Evolutionary conservation across 2,329 filamentous ascomycete species (phyloP).

Genomic region (Monosporascus sp.): DNA sequence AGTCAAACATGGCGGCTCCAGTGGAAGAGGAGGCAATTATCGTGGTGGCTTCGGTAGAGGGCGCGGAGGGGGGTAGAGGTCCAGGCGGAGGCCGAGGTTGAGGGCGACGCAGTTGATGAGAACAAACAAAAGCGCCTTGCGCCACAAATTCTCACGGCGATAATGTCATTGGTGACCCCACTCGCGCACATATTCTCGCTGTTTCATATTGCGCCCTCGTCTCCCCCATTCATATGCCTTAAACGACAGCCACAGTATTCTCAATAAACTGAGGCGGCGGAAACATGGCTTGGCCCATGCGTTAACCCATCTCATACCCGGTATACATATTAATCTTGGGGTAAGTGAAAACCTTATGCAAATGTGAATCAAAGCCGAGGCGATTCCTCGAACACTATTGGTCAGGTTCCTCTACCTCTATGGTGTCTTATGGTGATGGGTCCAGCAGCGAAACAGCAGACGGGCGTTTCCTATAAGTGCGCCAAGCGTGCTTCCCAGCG

Average conservation of each 20-base stretch:
- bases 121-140: not conserved
- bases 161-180: not conserved
- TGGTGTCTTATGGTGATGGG: no score
- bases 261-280: not conserved
- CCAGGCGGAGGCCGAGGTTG: constrained; percentile 29
- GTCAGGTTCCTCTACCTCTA: no score
- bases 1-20: constrained; percentile 7
- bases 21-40: constrained; percentile 13
- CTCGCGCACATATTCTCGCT: not conserved
- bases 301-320: not conserved
- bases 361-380: no score
- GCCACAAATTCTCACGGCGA: not conserved
- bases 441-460: no score
- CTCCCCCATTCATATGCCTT: not conserved
- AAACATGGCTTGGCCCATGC: not conserved
- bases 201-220: not conserved
- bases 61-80: no score
- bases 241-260: not conserved
- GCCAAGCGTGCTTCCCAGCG: no score
- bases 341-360: no score
- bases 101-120: constrained; percentile 22
- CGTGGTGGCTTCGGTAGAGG: constrained; percentile 16
- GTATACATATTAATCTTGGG: constrained; percentile 10
- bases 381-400: no score
- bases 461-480: no score